Evolutionary conservation across 1,284 basidiomycete genomes (phyloP).

Genomic region (Phylloporus sp.): DNA sequence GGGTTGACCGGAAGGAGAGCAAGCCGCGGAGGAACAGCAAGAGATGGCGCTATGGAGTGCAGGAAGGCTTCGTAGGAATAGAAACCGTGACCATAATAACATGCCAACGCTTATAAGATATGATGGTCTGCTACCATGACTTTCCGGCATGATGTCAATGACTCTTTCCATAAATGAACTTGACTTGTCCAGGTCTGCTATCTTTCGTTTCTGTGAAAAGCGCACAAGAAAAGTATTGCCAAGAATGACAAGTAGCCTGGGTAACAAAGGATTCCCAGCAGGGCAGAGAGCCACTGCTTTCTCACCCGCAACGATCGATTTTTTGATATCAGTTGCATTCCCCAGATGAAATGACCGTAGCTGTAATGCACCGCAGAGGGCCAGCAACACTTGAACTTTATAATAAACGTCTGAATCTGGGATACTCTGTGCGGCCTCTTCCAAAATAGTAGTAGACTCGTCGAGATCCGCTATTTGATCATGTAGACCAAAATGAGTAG

Average conservation of each 20-base stretch:
- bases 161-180: not conserved
- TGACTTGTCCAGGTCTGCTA: not conserved
- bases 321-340: not conserved
- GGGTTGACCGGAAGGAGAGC: not conserved
- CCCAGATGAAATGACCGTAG: not conserved
- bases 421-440: not conserved
- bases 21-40: not conserved
- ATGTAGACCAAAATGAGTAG: not conserved
- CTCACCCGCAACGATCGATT: not conserved
- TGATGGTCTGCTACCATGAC: not conserved
- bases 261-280: not conserved
- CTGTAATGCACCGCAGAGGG: not conserved
- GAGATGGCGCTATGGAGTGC: constrained; percentile 1
- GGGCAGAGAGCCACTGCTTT: not conserved
- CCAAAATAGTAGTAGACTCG: not conserved
- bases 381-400: too few species aligned
- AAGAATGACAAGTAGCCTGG: not conserved
- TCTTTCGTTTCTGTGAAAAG: not conserved
- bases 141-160: not conserved
- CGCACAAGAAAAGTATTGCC: not conserved
- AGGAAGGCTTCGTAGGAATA: not conserved
- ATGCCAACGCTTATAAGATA: not conserved
- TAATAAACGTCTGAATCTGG: too few species aligned
- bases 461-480: not conserved
- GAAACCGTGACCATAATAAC: not conserved